phyloP scores from a whole-genome alignment of 2,329 filamentous ascomycete species.

The Fusarium devonianum region DNA sequence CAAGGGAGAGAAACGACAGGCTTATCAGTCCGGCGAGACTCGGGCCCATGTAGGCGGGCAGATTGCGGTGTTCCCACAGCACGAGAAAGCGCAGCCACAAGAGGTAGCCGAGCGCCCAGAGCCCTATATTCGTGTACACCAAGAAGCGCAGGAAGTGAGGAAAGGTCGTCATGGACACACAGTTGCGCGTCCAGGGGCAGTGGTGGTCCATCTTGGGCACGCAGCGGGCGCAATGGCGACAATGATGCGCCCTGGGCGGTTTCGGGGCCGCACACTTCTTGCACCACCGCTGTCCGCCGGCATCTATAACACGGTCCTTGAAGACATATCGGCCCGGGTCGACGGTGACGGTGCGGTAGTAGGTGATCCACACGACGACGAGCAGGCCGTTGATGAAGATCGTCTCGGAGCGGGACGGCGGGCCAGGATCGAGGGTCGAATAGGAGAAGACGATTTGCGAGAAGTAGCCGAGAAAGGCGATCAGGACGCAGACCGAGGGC shows the following conservation, averaged over 20 bases:
- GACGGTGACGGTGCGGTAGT: conserved; percentile 66
- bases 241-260: conserved; percentile 82
- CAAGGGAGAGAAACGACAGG: conserved; percentile 66
- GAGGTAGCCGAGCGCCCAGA: conserved; percentile 67
- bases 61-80: conserved; percentile 69
- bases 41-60: conserved; percentile 79
- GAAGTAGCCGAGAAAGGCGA: conserved; percentile 73
- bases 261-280: conserved; percentile 77
- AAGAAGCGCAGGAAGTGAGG: conserved; percentile 85
- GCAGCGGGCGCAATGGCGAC: conserved; percentile 76
- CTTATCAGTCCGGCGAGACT: conserved; percentile 63
- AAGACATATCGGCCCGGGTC: conserved; percentile 65
- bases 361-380: conserved; percentile 71
- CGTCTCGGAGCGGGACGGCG: conserved; percentile 63
- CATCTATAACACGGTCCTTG: conserved; percentile 46
- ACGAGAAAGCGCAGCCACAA: conserved; percentile 64
- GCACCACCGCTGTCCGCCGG: conserved; percentile 66
- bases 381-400: conserved; percentile 72
- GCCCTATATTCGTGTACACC: conserved; percentile 69
- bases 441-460: conserved; percentile 75
- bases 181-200: conserved; percentile 85
- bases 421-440: conserved; percentile 63
- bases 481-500: conserved; percentile 71
- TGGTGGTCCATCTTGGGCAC: conserved; percentile 87
- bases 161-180: conserved; percentile 81